Conservation (phyloP, 2,329 filamentous ascomycete species). For the Penicillium sp. region DNA sequence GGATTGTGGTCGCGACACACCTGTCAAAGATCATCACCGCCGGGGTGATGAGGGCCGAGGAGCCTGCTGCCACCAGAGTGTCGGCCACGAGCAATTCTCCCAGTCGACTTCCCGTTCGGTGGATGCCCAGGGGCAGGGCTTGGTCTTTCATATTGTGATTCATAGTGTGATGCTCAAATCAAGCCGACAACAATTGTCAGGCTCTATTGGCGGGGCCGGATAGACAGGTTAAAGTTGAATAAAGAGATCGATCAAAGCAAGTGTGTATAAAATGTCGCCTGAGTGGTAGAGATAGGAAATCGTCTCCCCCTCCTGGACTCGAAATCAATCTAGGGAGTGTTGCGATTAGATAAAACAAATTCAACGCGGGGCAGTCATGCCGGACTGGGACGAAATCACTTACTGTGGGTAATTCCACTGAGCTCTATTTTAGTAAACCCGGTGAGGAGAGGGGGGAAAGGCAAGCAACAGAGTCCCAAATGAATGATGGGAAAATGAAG, state of each 20-base stretch:
- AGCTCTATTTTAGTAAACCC: slow-evolving; percentile 7
- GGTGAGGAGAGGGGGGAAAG: slow-evolving; percentile 7
- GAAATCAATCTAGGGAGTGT: not conserved
- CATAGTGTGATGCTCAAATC: slow-evolving; percentile 25
- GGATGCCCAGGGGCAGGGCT: slow-evolving; percentile 32
- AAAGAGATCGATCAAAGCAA: not conserved
- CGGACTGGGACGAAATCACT: slow-evolving; percentile 10
- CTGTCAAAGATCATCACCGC: slow-evolving; percentile 82
- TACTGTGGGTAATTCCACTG: slow-evolving; percentile 26
- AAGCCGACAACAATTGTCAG: slow-evolving; percentile 13
- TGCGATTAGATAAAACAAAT: slow-evolving; percentile 24
- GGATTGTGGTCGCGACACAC: slow-evolving; percentile 50
- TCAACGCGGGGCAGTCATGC: slow-evolving; percentile 26
- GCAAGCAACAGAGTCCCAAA: not conserved
- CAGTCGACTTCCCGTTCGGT: slow-evolving; percentile 41
- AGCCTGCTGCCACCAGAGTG: slow-evolving; percentile 66
- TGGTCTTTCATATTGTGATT: slow-evolving; percentile 32
- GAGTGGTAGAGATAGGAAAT: slow-evolving; percentile 5
- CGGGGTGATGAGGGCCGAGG: slow-evolving; percentile 74
- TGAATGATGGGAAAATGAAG: not conserved
- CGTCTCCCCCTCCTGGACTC: slow-evolving; percentile 1
- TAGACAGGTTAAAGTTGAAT: slow-evolving; percentile 1
- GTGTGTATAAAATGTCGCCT: not conserved
- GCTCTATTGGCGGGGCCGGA: slow-evolving; percentile 11
- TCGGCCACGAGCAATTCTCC: slow-evolving; percentile 62